Evolutionary conservation across 805 yeast species (phyloP), one percentile per base, ranked within the genome.

Genomic region (Saturnispora serradocipensis): DNA sequence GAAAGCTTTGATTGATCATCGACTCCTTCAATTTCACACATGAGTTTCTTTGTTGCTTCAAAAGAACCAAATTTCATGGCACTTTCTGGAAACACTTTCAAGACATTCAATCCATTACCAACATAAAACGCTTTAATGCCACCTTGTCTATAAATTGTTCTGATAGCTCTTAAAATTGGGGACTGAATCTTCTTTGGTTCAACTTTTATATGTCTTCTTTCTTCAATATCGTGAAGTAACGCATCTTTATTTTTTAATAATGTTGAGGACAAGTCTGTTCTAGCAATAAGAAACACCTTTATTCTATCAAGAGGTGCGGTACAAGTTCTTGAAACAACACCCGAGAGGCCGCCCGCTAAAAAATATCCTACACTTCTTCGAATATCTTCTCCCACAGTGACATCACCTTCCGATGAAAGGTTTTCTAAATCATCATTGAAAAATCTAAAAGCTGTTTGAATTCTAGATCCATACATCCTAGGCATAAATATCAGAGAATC

Each of bases 1-100:
- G 96, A 86, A 50, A 91, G 69, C 43, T 86, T 78, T 1, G 84
- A 67, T 2, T 84, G 76, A 61, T 85, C 90, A 11, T 74, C 74
- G 6, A 81, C 82, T 13, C 95, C 95, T 67, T 88, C 97, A 7
- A 90, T 53, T 27, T 71, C 65, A 20, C 95, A 84, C 61, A 93
- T 71, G 28, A 84, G 62, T 52, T 86, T 73, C 61, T 93, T 93
- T 0, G 90, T 83, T 5, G 88, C 77, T 66, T 91, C 99, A 66
- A 93, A 91, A 4, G 96, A 82, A 3, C 99, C 98, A 68, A 93
- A 91, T 64, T 93, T 93, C 80, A 91, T 91, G 1, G 98, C 97
- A 36, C 95, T 85, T 66, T 91, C 99, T 0, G 99, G 99, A 63
- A 93, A 88, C 20, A 91, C 97, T 65, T 91, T 91, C 51, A 90